phyloP scores from a whole-genome alignment of 139 green algal species.

The Chlamydomonas incerta region DNA sequence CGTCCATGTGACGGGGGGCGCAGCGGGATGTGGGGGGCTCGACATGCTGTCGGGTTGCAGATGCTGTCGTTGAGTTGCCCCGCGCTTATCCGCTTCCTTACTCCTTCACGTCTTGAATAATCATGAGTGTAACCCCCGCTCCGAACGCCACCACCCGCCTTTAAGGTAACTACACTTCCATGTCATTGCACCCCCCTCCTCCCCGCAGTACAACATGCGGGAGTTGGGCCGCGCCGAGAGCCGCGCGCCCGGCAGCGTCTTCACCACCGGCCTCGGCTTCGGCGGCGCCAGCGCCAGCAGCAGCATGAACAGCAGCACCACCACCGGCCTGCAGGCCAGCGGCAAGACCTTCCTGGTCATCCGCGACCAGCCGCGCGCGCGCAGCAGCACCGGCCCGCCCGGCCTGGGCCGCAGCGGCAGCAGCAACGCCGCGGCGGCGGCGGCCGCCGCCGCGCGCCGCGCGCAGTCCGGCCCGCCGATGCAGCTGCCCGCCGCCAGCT shows the following conservation, averaged over 20 bases:
- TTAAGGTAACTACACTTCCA: too few species aligned
- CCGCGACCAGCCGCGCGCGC: neutral
- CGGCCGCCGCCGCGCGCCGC: neutral
- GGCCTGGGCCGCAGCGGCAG: neutral
- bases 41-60: too few species aligned
- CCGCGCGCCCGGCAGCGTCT: neutral
- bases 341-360: neutral
- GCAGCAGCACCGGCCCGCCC: neutral
- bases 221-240: slow-evolving; percentile 7
- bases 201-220: slow-evolving; percentile 16
- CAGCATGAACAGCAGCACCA: too few species aligned
- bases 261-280: neutral
- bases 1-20: neutral
- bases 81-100: too few species aligned
- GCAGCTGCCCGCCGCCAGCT: too few species aligned
- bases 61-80: too few species aligned
- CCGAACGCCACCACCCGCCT: too few species aligned
- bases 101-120: too few species aligned
- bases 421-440: neutral
- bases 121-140: too few species aligned
- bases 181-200: neutral
- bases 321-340: too few species aligned
- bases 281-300: neutral
- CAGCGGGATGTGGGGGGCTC: neutral
- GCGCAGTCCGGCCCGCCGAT: neutral